Percentiles rank a stretch among this genome's conserved stretches.
Evolutionary conservation across 73 alveolate species (phyloP).

Genomic region (Stentor coeruleus): DNA sequence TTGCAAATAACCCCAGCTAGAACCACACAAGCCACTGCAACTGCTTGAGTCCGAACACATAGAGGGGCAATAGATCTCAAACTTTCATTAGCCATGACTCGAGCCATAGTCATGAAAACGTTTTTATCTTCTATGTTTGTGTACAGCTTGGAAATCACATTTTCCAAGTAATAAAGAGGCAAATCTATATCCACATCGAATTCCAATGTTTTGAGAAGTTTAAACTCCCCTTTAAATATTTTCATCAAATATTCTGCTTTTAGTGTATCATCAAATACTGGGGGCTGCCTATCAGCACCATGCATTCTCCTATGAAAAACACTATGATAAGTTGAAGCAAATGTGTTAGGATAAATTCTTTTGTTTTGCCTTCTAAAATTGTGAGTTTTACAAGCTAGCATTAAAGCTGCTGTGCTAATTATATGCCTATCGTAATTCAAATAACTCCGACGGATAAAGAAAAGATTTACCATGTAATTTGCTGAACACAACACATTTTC

Average conservation of each 20-base stretch:
- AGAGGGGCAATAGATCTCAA: slow-evolving; percentile 29
- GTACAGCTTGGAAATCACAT: slow-evolving; percentile 13
- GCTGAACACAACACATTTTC: slow-evolving; percentile 24
- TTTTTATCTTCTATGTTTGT: not conserved
- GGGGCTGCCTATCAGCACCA: not conserved
- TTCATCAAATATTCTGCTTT: not conserved
- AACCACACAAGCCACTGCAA: slow-evolving; percentile 30
- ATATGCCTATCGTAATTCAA: slow-evolving; percentile 25
- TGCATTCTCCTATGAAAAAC: slow-evolving; percentile 10
- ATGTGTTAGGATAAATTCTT: slow-evolving; percentile 6
- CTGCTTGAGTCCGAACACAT: slow-evolving; percentile 1
- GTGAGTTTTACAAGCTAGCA: slow-evolving; percentile 19
- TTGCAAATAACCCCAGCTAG: slow-evolving; percentile 23
- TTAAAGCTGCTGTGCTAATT: slow-evolving; percentile 17
- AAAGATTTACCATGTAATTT: slow-evolving; percentile 16
- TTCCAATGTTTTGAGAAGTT: slow-evolving; percentile 23
- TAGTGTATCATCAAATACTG: slow-evolving; percentile 25
- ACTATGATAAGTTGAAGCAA: slow-evolving; percentile 1
- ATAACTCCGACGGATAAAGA: not conserved
- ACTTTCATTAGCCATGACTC: slow-evolving; percentile 25
- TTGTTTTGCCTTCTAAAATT: not conserved
- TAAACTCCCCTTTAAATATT: slow-evolving; percentile 22
- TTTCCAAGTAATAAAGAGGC: slow-evolving; percentile 6
- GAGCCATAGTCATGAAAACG: slow-evolving; percentile 1
- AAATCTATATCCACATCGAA: slow-evolving; percentile 25